Conservation (phyloP, 108 stramenopile genomes). For the Nitzschia putrida region DNA sequence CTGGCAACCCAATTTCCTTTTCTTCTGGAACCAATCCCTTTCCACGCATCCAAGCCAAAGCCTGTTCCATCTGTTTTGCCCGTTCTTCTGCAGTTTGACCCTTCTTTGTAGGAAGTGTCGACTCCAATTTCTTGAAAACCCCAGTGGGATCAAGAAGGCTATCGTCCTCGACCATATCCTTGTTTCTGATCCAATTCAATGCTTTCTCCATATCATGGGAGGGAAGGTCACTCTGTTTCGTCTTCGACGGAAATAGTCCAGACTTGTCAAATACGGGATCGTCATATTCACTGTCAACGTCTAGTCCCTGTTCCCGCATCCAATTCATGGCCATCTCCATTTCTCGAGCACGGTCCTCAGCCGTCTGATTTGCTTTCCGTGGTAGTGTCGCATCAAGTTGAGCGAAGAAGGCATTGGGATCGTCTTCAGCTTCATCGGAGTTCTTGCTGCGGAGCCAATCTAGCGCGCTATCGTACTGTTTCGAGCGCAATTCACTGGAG, state of each 20-base stretch:
- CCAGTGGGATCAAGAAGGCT: constrained; percentile 29
- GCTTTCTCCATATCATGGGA: constrained; percentile 6
- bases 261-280: constrained; percentile 16
- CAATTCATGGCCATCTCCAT: constrained; percentile 42
- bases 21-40: constrained; percentile 6
- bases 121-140: constrained; percentile 24
- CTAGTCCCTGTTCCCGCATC: constrained; percentile 27
- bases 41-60: constrained; percentile 21
- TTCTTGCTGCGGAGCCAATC: constrained; percentile 37
- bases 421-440: constrained; percentile 13
- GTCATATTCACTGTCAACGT: background rate
- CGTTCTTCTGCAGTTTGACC: constrained; percentile 29
- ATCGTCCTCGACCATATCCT: constrained; percentile 19
- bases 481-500: constrained; percentile 8
- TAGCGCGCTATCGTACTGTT: constrained; percentile 23
- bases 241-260: background rate
- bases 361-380: constrained; percentile 20
- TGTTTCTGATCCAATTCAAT: constrained; percentile 30
- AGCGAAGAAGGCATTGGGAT: constrained; percentile 18
- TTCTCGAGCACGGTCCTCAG: constrained; percentile 30
- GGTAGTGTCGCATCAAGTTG: constrained; percentile 28
- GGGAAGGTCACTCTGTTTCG: constrained; percentile 9
- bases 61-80: constrained; percentile 11
- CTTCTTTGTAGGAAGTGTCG: constrained; percentile 12
- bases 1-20: constrained; percentile 5